Conservation (phyloP, 805 yeast genomes). For the Metschnikowia rubicola region DNA sequence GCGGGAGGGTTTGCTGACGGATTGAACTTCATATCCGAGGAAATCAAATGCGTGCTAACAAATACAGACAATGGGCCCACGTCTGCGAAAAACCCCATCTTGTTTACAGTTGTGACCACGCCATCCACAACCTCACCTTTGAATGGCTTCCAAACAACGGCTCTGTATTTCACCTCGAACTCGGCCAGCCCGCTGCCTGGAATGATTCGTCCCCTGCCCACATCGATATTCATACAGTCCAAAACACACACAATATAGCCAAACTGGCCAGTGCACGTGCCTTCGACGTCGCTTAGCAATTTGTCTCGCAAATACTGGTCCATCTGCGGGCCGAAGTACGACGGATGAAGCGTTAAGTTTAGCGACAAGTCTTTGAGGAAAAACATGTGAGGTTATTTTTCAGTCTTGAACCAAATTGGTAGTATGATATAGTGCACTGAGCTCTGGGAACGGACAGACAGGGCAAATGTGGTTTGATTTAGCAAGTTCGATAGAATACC, state of each 20-base stretch:
- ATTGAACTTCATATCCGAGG: conserved; percentile 87
- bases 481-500: too few species aligned
- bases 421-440: too few species aligned
- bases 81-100: conserved; percentile 95
- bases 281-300: conserved; percentile 92
- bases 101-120: conserved; percentile 87
- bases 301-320: conserved; percentile 87
- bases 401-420: too few species aligned
- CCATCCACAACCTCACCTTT: conserved; percentile 99
- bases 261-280: conserved; percentile 97
- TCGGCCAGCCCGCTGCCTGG: conserved; percentile 94
- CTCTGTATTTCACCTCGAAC: conserved; percentile 92
- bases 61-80: conserved; percentile 96
- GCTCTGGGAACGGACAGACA: too few species aligned
- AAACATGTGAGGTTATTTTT: conserved; percentile 27
- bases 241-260: conserved; percentile 95
- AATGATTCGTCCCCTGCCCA: conserved; percentile 87
- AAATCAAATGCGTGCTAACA: conserved; percentile 91
- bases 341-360: conserved; percentile 91
- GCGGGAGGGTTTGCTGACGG: conserved; percentile 99
- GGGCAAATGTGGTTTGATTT: too few species aligned
- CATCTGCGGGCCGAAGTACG: conserved; percentile 97
- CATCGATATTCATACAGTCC: conserved; percentile 91
- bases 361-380: conserved; percentile 80
- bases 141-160: conserved; percentile 97